Evolutionary conservation across 371 early-diverging fungal species (phyloP), one percentile per base, ranked within the genome.

Genomic region (Mortierella sp.): DNA sequence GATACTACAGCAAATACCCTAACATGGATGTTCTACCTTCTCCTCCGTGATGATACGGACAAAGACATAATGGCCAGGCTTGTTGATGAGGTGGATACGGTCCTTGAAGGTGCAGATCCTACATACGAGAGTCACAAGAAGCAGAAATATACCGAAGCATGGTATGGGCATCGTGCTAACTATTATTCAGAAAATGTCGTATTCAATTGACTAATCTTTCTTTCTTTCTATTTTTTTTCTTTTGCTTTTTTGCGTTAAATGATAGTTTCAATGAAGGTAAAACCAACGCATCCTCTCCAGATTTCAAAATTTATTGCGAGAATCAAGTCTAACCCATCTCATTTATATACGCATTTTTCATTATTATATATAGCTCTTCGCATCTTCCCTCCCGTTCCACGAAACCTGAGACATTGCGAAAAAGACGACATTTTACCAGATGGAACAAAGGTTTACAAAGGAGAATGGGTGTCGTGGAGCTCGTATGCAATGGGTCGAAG

Each of bases 1-100:
- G 92, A 91, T 49, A 93, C 94, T 0, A 93, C 94, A 2, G 94
- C 94, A 0, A 89, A 90, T 61, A 86, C 93, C 0, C 68, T 94
- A 6, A 83, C 89, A 0, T 94, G 94, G 94, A 77, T 86, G 17
- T 84, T 93, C 55, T 92, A 86, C 47, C 68, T 80, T 13, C 66
- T 94, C 8, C 43, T 47, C 35, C 54, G 72, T 1, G 61, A 61
- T 10, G 77, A 63, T 0, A 26, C 67, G 0, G 68, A 71, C 17
- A 26, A 47, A 22, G 40, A 67, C 3, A 26, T 61, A 12, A n/a
- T 28, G 43, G 64, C 64, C 31, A 63, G 32, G 0, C 37, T 76
- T 35, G 43, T 63, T 2, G n/a, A 42, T 2, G 77, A 76, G 56
- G 56, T 60, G 8, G 72, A 72, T 42, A 53, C 68, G 19, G 77